Evolutionary conservation across 345 rosid species (phyloP), one percentile per base, ranked within the genome.

Genomic region (Populus ilicifolia): DNA sequence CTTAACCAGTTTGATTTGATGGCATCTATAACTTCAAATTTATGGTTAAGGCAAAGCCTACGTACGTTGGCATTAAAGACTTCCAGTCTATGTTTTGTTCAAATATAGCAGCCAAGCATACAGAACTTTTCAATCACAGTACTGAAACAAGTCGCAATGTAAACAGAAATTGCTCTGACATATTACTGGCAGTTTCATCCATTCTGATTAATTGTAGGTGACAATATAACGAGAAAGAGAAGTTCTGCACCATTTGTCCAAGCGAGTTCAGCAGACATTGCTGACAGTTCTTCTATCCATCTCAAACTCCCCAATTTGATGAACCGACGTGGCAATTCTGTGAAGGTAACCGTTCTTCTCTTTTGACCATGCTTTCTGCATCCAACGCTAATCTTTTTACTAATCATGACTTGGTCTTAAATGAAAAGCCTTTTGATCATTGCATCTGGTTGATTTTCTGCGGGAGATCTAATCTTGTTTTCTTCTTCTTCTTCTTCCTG

Each of bases 331-430:
- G 27, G 30, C 17, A 13, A 77, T 69, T 46, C 61, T n/a, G 56
- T 79, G 9, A 83, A 77, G 90, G 90, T 86, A 71, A 59, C 13
- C 10, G 14, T 56, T 70, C 18, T 41, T 74, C 44, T 27, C 46
- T 27, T 16, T 14, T 2, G 25, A 21, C 35, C 66, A 41, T 73
- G 43, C 36, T 35, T 14, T n/a, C 46, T 18, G 14, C 9, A 72
- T 1, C 16, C n/a, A 67, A 67, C 6, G 17, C 50, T 46, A 4
- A 46, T 46, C 50, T 46, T 46, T 46, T 41, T 41, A 46, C 50
- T 46, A 46, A 14, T 46, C 50, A 46, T 12, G 50, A 46, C 18
- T 13, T 13, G 16, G 4, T 46, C 17, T 9, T 46, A 46, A 46
- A 46, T 13, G 50, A 46, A 18, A 46, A 46, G 50, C 50, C 50